Evolutionary conservation across 306 rosid genomes (phyloP).

Genomic region (Morella rubra): DNA sequence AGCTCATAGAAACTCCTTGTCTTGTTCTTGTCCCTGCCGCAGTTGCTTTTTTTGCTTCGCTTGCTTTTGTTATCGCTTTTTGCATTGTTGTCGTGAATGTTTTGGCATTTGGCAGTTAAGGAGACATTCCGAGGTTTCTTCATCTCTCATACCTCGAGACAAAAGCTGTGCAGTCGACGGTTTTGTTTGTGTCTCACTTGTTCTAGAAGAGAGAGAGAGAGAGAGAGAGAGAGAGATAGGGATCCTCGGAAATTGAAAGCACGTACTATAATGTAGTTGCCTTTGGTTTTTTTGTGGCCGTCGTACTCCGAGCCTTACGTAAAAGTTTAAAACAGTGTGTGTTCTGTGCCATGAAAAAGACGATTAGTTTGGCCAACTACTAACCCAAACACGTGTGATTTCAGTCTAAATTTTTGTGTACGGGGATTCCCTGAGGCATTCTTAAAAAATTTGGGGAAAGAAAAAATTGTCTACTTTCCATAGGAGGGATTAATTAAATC

Average conservation of each 20-base stretch:
- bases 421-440: no score
- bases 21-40: conserved; percentile 25
- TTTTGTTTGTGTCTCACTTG: conserved; percentile 7
- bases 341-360: not conserved
- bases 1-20: conserved; percentile 51
- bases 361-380: not conserved
- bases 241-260: not conserved
- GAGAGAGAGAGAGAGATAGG: conserved; percentile 7
- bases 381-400: no score
- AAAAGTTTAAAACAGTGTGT: conserved; percentile 23
- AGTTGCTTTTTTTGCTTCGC: conserved; percentile 6
- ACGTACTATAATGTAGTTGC: not conserved
- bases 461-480: no score
- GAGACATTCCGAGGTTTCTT: conserved; percentile 38
- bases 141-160: conserved; percentile 45
- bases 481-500: no score
- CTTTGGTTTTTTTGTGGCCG: conserved; percentile 18
- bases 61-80: not conserved
- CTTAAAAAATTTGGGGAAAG: no score
- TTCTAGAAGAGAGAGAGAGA: not conserved
- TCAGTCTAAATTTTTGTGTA: no score
- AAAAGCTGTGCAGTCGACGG: not conserved
- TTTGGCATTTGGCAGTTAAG: conserved; percentile 36
- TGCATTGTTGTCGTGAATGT: not conserved
- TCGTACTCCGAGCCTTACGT: conserved; percentile 17